Percentiles rank a stretch among this genome's conserved stretches.
Conservation (phyloP, 2,329 filamentous ascomycete species). For the Orbilia quercus region DNA sequence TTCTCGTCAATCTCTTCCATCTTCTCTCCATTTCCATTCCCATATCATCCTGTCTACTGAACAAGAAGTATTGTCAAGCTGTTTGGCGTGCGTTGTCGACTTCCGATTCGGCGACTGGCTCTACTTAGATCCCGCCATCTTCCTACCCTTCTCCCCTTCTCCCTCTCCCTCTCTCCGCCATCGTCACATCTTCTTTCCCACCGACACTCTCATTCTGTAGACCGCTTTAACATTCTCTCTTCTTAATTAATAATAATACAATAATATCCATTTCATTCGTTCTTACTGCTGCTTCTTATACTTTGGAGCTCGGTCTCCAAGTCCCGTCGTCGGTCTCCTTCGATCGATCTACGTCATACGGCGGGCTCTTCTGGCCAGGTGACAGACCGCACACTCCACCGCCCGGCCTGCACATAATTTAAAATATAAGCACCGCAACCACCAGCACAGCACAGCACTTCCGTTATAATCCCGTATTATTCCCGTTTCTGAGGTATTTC, state of each 20-base stretch:
- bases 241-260: too few relatives aligned
- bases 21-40: slow-evolving; percentile 2
- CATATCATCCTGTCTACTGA: slow-evolving; percentile 5
- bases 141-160: slow-evolving; percentile 3
- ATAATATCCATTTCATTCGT: slow-evolving; percentile 8
- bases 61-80: too few relatives aligned
- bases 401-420: slow-evolving; percentile 1
- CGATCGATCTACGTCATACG: slow-evolving; percentile 40
- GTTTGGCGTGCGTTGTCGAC: slow-evolving; percentile 44
- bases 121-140: slow-evolving; percentile 8
- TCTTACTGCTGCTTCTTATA: neutral
- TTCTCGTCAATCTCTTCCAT: neutral
- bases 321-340: too few relatives aligned
- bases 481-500: slow-evolving; percentile 6
- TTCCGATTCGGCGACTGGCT: slow-evolving; percentile 52
- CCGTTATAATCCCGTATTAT: neutral
- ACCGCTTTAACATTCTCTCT: neutral
- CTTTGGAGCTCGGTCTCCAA: too few relatives aligned
- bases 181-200: neutral
- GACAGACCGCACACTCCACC: slow-evolving; percentile 20
- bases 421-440: slow-evolving; percentile 1
- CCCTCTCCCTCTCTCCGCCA: neutral
- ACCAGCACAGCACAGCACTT: neutral
- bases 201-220: slow-evolving; percentile 4
- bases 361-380: slow-evolving; percentile 31